A percentile compares a stretch with the other conserved stretches of the same genome.
These are phyloP conservation scores for Byssoonygena ceratinophila DNA, from an alignment of 2,329 filamentous ascomycete species.

Conservation along the genomic window DNA sequence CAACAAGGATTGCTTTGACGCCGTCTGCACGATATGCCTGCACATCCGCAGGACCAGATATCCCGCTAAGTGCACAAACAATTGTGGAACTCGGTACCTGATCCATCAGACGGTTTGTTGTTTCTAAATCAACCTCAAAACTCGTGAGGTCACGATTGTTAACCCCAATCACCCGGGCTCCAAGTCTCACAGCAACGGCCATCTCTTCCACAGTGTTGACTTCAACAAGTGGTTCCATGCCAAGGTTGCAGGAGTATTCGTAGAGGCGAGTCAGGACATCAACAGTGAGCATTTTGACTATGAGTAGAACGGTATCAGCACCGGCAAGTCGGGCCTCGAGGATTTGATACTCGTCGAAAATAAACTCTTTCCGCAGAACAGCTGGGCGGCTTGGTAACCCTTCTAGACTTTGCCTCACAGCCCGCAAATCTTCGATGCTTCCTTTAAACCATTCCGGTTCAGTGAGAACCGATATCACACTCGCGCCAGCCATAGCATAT, in stretches of 20 bases:
- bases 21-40: constrained; percentile 77
- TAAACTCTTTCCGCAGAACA: constrained; percentile 87
- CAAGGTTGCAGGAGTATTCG: constrained; percentile 74
- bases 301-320: constrained; percentile 86
- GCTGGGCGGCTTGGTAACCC: constrained; percentile 88
- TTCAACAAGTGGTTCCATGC: constrained; percentile 96
- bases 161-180: constrained; percentile 85
- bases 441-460: constrained; percentile 99
- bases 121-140: constrained; percentile 92
- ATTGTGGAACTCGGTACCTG: constrained; percentile 78
- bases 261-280: constrained; percentile 67
- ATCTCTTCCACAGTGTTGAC: constrained; percentile 94
- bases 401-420: constrained; percentile 77
- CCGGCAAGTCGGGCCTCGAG: constrained; percentile 85
- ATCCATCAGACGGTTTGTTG: constrained; percentile 75
- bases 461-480: constrained; percentile 95
- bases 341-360: constrained; percentile 98
- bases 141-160: constrained; percentile 96
- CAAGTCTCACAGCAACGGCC: constrained; percentile 72
- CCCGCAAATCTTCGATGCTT: constrained; percentile 81
- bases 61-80: constrained; percentile 88
- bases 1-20: constrained; percentile 85
- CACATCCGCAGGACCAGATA: constrained; percentile 80
- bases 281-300: constrained; percentile 91
- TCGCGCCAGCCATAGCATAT: constrained; percentile 88